Percentiles rank a stretch among this genome's conserved stretches.
phyloP scores from a whole-genome alignment of 164 flowering plant genomes.

The Piper betle region DNA sequence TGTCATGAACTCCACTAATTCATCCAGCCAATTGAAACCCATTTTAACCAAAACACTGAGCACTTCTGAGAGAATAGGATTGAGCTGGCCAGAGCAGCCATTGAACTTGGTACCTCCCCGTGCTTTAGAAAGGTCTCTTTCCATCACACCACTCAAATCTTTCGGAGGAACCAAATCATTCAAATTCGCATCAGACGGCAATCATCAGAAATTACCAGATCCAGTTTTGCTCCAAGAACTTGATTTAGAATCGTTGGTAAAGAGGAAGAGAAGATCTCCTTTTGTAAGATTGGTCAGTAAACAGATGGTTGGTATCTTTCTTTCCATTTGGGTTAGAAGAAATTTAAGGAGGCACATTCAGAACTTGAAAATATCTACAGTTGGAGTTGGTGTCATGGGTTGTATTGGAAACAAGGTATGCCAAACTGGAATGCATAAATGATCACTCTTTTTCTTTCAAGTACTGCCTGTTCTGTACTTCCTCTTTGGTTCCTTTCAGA shows the following conservation, averaged over 20 bases:
- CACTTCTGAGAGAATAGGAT: conserved; percentile 64
- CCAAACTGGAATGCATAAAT: conserved; percentile 1
- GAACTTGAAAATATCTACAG: conserved; percentile 76
- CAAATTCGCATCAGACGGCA: conserved; percentile 26
- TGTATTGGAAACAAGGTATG: conserved; percentile 91
- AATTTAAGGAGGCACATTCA: conserved; percentile 70
- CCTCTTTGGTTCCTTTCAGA: not conserved
- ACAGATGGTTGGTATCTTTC: conserved; percentile 94
- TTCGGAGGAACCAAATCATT: conserved; percentile 52
- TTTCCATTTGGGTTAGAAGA: conserved; percentile 87
- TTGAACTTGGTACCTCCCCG: conserved; percentile 44
- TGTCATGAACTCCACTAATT: conserved; percentile 16
- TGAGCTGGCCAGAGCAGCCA: conserved; percentile 91
- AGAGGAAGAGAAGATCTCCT: conserved; percentile 48
- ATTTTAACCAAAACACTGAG: conserved; percentile 46
- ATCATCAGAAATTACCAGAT: conserved; percentile 20
- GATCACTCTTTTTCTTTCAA: not conserved
- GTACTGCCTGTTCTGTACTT: not conserved
- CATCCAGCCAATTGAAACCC: conserved; percentile 9
- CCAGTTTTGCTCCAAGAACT: conserved; percentile 34
- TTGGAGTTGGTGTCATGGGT: conserved; percentile 98
- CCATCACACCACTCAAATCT: conserved; percentile 49
- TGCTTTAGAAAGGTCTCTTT: conserved; percentile 41
- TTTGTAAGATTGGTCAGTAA: conserved; percentile 86
- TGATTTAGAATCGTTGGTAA: conserved; percentile 55